phyloP scores from a whole-genome alignment of 2,329 filamentous ascomycete species.

The Colletotrichum tabaci region DNA sequence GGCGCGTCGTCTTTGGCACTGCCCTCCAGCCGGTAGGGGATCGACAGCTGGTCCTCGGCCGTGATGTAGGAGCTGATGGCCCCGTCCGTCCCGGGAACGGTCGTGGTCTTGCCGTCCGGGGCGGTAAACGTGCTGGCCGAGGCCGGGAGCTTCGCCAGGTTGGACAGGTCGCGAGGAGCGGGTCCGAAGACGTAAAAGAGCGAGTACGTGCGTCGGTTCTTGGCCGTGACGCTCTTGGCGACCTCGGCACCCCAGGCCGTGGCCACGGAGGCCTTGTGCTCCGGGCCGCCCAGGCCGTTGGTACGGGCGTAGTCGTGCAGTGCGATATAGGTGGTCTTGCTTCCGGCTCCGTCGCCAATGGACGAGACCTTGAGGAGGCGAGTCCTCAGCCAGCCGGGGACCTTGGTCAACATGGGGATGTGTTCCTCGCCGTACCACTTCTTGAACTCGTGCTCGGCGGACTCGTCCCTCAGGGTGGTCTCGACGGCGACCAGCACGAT shows the following conservation, averaged over 20 bases:
- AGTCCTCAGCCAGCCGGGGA: constrained; percentile 85
- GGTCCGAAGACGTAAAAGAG: constrained; percentile 87
- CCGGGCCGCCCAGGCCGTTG: constrained; percentile 77
- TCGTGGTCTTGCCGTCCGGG: constrained; percentile 70
- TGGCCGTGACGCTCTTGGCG: constrained; percentile 70
- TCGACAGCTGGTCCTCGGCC: constrained; percentile 75
- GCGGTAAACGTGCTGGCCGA: constrained; percentile 65
- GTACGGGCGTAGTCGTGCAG: constrained; percentile 80
- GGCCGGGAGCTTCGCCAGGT: constrained; percentile 66
- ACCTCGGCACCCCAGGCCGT: constrained; percentile 75
- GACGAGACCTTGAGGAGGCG: constrained; percentile 78
- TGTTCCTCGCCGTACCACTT: constrained; percentile 86
- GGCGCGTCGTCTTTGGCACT: constrained; percentile 77
- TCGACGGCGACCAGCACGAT: constrained; percentile 75
- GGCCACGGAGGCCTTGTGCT: constrained; percentile 73
- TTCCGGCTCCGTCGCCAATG: constrained; percentile 66
- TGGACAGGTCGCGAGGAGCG: constrained; percentile 77
- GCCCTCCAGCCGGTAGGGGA: constrained; percentile 85
- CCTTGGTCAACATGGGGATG: constrained; percentile 77
- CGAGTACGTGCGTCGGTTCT: constrained; percentile 73
- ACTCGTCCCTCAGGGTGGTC: constrained; percentile 67
- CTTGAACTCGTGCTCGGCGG: constrained; percentile 67
- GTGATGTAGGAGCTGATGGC: constrained; percentile 78
- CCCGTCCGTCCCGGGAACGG: constrained; percentile 61
- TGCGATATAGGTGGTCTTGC: constrained; percentile 68